phyloP scores from a whole-genome alignment of 1,139 yeast species.

The Yamadazyma buinensis region DNA sequence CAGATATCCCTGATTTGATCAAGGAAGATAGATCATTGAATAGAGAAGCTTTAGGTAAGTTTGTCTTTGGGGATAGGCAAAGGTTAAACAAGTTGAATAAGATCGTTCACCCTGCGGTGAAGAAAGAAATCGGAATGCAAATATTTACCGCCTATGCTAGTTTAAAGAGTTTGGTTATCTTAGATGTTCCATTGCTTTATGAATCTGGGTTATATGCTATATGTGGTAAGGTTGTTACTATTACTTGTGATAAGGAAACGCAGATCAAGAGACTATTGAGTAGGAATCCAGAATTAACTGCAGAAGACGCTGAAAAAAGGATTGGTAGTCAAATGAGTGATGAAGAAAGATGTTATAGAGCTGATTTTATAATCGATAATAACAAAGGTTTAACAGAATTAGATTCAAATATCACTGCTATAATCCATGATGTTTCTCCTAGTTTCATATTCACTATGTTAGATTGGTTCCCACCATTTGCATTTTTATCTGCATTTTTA shows the following conservation, averaged over 20 bases:
- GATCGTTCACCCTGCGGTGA: constrained; percentile 88
- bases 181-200: constrained; percentile 88
- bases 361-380: constrained; percentile 72
- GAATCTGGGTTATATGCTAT: constrained; percentile 69
- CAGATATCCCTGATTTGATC: constrained; percentile 53
- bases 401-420: constrained; percentile 40
- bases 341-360: constrained; percentile 49
- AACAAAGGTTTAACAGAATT: constrained; percentile 49
- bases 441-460: constrained; percentile 52
- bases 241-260: constrained; percentile 51
- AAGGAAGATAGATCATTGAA: constrained; percentile 46
- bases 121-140: constrained; percentile 59
- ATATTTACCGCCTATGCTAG: constrained; percentile 53
- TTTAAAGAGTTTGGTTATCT: constrained; percentile 53
- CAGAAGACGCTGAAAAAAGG: constrained; percentile 67
- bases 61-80: constrained; percentile 66
- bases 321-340: constrained; percentile 75
- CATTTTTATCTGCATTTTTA: constrained; percentile 27
- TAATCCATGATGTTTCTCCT: constrained; percentile 49
- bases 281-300: constrained; percentile 66
- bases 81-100: constrained; percentile 58
- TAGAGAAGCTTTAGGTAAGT: constrained; percentile 70
- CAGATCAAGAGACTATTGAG: constrained; percentile 62
- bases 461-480: constrained; percentile 57
- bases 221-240: constrained; percentile 73